Evolutionary conservation across 306 rosid genomes (phyloP), one percentile per base, ranked within the genome.

Genomic region (Begonia loranthoides): DNA sequence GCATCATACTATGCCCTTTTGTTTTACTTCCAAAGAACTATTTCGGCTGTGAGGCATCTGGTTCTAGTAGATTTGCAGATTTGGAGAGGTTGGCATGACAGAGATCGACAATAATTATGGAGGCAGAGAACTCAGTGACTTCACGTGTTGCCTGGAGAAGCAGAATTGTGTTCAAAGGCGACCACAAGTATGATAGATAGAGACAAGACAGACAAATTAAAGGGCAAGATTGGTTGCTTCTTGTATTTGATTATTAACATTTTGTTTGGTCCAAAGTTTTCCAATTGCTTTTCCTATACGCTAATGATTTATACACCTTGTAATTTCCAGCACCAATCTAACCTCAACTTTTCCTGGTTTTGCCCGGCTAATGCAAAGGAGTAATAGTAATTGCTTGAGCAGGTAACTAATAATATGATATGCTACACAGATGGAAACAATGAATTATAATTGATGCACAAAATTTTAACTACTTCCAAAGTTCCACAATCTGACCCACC

Each of bases 401-500:
- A 28, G 6, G 36, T 28, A 28, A 28, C 36, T 28, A 2, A 19
- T 28, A 28, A 28, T 28, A 7, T 28, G 9, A 4, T 28, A 28
- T 19, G 9, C 36, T 5, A 28, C 9, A 5, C 36, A 28, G 36
- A 28, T 28, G 36, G 9, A 7, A 7, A 28, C 6, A 43, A 43
- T 43, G 15, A n/a, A 43, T 10, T 43, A 43, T 14, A 46, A 46
- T 1, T 24, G 12, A 53, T 13, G 15, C 11, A 9, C 57, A 28
- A 53, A 53, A 38, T 34, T n/a, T 28, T 14, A 11, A 55, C 59
- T 54, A 57, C 34, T 24, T 24, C 34, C 34, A 24, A 1, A n/a
- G 50, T 22, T 66, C 50, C 45, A 58, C 17, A 66, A 66, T 43
- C 14, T 11, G 6, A 43, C 5, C 15, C 47, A 43, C 14, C 47